Evolutionary conservation across 2,329 filamentous ascomycete species (phyloP), one percentile per base, ranked within the genome.

Genomic region (Paecilomyces dactylethromorphus): DNA sequence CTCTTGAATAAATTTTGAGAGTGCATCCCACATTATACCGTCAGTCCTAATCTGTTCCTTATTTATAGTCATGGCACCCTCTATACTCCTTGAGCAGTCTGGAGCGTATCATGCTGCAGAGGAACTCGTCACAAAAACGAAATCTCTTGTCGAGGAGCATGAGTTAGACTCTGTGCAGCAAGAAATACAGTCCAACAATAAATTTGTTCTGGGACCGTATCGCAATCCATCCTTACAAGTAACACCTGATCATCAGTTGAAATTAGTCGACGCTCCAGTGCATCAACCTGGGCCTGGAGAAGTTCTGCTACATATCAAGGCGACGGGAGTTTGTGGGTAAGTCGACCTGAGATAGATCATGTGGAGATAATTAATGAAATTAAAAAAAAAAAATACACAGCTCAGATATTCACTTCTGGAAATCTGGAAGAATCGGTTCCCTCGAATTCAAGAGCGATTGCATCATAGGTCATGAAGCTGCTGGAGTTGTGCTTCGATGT

Each of bases 331-430:
- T 39, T 88, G 86, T 71, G 85, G 86, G 79, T 85, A 71, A 51
- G 55, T 50, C 24, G 18, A 15, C 12, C 51, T 53, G 18, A 11
- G 24, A 53, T 13, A 7, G 24, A 26, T 5, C 8, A 32, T 22
- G 12, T 3, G 31, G 18, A 18, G n/a, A 29, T 11, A 12, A 12
- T 50, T 59, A 8, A 8, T 26, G 24, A n/a, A 21, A 31, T 26
- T n/a, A n/a, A n/a, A n/a, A n/a, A n/a, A n/a, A n/a, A 22, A 18
- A 18, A 2, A n/a, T 3, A 15, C 13, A 33, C 59, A 84, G 82
- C 49, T 88, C 85, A 0, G 86, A 89, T 65, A 81, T 89, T 62
- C 86, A 89, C 68, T 86, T 88, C 64, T 89, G 86, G 86, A 85
- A 85, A 65, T 76, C 78, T 0, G 87, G 87, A 24, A 74, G 80